Evolutionary conservation across 768 basidiomycete genomes (phyloP), one percentile per base, ranked within the genome.

Genomic region (Trametes villosa): DNA sequence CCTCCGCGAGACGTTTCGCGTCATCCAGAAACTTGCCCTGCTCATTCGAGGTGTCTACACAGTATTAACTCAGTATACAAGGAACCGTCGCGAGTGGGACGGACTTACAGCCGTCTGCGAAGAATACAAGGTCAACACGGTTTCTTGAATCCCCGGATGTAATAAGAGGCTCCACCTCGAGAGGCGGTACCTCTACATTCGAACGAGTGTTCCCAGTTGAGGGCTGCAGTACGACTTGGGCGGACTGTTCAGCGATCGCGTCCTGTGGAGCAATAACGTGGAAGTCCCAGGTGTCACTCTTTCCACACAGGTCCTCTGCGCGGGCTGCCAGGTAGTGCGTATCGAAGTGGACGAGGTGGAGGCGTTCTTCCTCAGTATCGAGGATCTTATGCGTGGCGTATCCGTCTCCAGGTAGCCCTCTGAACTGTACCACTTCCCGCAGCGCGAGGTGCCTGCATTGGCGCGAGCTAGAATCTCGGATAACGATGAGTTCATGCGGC

Each of bases 81-180:
- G 2, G 36, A 2, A 2, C 5, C 24, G 27, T 30, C 26, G n/a
- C 38, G 9, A 44, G 27, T 30, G n/a, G 3, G n/a, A 44, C 4
- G 7, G 27, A 78, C 88, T 60, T 71, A 91, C 90, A 92, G 33
- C 91, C 90, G 63, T 92, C 89, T 0, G 84, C 81, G 71, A 92
- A 91, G 74, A 92, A 92, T 12, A 89, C 83, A 9, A 92, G 74
- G 74, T 91, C 85, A 26, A 91, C 82, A 18, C 91, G 83, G 68
- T 92, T 92, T 36, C 70, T 69, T 12, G 84, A 79, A 9, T 83
- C 77, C 0, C 90, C 90, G 31, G 89, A 87, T 6, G 81, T 74
- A 27, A 83, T 75, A 26, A 92, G 76, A 42, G 86, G 85, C 11
- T 78, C 64, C 9, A 90, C 68, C 58, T 87, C 80, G 34, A 89